Conservation (phyloP, 1,139 yeast genomes). For the Geotrichum restrictum region DNA sequence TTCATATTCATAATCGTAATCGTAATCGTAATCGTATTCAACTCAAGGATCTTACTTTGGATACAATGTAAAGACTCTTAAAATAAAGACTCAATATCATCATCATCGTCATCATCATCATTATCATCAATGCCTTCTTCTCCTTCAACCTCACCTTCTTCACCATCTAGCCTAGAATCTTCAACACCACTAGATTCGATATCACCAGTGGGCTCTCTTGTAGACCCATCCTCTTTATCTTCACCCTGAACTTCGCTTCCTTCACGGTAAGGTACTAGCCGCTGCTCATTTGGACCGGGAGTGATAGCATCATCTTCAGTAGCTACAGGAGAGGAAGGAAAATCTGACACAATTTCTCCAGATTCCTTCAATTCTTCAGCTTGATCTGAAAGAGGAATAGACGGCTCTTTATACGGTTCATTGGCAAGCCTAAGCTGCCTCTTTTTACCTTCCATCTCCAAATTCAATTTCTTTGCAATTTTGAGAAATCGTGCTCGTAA, state of each 20-base stretch:
- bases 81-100: constrained; percentile 45
- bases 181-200: constrained; percentile 22
- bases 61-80: constrained; percentile 22
- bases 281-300: constrained; percentile 20
- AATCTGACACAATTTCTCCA: background rate
- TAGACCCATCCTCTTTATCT: background rate
- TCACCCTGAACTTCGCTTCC: constrained; percentile 23
- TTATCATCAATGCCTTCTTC: constrained; percentile 40
- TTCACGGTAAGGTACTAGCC: constrained; percentile 25
- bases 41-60: background rate
- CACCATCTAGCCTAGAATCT: constrained; percentile 39
- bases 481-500: constrained; percentile 83
- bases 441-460: constrained; percentile 78
- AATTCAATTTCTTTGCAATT: constrained; percentile 71
- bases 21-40: constrained; percentile 16
- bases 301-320: constrained; percentile 1
- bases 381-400: constrained; percentile 21
- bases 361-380: constrained; percentile 8
- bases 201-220: constrained; percentile 4
- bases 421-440: constrained; percentile 51
- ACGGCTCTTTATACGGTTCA: constrained; percentile 26
- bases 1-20: constrained; percentile 16
- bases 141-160: constrained; percentile 34
- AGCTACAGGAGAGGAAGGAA: background rate
- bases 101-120: constrained; percentile 43